Evolutionary conservation across 768 basidiomycete genomes (phyloP).

Genomic region (Auricularia cornea): DNA sequence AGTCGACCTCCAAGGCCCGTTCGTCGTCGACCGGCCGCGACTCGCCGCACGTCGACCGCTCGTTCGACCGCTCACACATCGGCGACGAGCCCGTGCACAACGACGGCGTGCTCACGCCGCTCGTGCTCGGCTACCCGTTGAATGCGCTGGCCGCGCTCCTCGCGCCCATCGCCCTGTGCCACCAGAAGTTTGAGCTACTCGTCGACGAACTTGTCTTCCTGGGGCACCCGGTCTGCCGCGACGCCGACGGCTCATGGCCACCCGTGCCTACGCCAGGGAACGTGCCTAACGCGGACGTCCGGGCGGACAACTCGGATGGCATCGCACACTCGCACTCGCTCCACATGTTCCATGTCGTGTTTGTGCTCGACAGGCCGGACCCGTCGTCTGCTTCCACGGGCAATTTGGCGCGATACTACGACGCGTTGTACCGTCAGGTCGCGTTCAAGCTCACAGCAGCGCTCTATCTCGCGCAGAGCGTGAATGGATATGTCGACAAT

Average conservation of each 20-base stretch:
- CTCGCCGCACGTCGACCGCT: constrained; percentile 1
- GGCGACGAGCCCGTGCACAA: neutral
- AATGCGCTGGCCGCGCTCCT: constrained; percentile 77
- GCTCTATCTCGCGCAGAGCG: constrained; percentile 83
- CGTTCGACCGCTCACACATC: neutral
- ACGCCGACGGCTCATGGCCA: constrained; percentile 63
- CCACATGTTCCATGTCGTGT: constrained; percentile 74
- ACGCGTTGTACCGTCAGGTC: constrained; percentile 82
- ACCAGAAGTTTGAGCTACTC: constrained; percentile 88
- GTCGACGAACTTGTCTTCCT: constrained; percentile 90
- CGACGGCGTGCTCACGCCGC: constrained; percentile 12
- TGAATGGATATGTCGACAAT: constrained; percentile 74
- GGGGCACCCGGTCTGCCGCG: constrained; percentile 87
- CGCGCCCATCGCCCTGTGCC: constrained; percentile 74
- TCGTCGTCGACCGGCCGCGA: neutral
- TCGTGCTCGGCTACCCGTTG: constrained; percentile 69
- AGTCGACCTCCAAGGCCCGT: neutral
- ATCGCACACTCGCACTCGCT: constrained; percentile 24
- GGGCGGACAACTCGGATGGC: neutral
- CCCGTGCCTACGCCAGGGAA: neutral
- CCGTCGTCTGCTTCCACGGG: constrained; percentile 77
- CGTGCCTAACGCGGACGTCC: neutral
- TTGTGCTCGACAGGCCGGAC: constrained; percentile 85
- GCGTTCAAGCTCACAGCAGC: constrained; percentile 88
- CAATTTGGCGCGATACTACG: constrained; percentile 70